Evolutionary conservation across 2,329 filamentous ascomycete species (phyloP).

Genomic region (Metarhizium sp.): DNA sequence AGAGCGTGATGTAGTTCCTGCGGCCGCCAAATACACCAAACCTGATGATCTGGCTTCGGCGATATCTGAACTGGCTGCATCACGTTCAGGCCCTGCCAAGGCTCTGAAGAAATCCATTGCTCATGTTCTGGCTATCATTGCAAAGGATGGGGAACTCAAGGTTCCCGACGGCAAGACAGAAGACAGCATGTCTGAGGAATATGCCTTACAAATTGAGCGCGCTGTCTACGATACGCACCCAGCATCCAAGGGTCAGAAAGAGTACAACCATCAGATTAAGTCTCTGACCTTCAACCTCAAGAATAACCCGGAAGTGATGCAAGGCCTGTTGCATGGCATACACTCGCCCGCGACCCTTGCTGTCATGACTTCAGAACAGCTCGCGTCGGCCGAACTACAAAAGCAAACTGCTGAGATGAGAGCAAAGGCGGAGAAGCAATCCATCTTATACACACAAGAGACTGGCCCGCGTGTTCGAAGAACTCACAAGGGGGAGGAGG

Average conservation of each 20-base stretch:
- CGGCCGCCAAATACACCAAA: conserved; percentile 31
- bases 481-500: conserved; percentile 91
- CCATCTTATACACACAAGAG: conserved; percentile 70
- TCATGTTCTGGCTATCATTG: conserved; percentile 54
- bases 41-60: conserved; percentile 42
- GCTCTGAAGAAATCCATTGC: conserved; percentile 61
- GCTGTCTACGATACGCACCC: conserved; percentile 50
- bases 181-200: conserved; percentile 55
- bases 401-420: conserved; percentile 67
- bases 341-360: conserved; percentile 69
- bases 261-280: conserved; percentile 57
- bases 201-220: conserved; percentile 75
- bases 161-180: conserved; percentile 55
- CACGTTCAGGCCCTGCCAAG: conserved; percentile 60
- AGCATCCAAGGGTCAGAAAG: conserved; percentile 31
- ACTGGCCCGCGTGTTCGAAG: conserved; percentile 66
- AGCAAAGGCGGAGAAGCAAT: conserved; percentile 70
- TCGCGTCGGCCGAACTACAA: conserved; percentile 86
- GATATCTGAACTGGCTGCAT: conserved; percentile 47
- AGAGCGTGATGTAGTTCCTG: conserved; percentile 33
- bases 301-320: conserved; percentile 70
- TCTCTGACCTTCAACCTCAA: conserved; percentile 81
- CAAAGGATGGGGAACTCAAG: conserved; percentile 54
- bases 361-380: conserved; percentile 82
- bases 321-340: conserved; percentile 62